Evolutionary conservation across 2,329 filamentous ascomycete genomes (phyloP).

Genomic region (Fusarium liriodendri): DNA sequence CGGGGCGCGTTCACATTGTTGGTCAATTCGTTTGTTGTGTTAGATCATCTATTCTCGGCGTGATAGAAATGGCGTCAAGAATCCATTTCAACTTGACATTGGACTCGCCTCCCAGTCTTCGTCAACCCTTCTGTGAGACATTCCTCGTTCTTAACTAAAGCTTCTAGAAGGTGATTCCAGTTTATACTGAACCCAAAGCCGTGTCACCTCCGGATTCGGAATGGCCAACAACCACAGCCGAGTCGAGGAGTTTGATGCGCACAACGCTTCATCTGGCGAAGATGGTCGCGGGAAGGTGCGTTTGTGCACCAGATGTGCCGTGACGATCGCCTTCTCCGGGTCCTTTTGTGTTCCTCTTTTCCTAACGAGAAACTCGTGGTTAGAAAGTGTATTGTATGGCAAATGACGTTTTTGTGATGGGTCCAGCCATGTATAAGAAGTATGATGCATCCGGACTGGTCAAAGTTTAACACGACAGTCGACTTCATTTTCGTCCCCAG

Average conservation of each 20-base stretch:
- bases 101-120: accelerated
- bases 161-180: not conserved
- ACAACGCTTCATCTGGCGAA: not conserved
- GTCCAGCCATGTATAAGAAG: not conserved
- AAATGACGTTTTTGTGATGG: not conserved
- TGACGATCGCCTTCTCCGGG: not conserved
- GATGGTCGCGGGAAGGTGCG: not conserved
- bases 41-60: not conserved
- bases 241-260: not conserved
- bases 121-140: not conserved
- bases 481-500: not conserved
- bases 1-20: not conserved
- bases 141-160: not conserved
- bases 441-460: not conserved
- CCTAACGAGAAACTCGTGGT: not conserved
- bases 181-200: not conserved
- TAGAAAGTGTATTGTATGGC: not conserved
- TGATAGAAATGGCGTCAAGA: not conserved
- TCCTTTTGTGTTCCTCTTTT: not conserved
- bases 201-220: not conserved
- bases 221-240: not conserved
- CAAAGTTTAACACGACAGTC: not conserved
- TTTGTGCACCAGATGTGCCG: not conserved
- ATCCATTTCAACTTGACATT: not conserved
- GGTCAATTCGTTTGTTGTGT: not conserved